Base-by-base conservation (phyloP, 331 rosid genomes). In the Quercus phellos region DNA sequence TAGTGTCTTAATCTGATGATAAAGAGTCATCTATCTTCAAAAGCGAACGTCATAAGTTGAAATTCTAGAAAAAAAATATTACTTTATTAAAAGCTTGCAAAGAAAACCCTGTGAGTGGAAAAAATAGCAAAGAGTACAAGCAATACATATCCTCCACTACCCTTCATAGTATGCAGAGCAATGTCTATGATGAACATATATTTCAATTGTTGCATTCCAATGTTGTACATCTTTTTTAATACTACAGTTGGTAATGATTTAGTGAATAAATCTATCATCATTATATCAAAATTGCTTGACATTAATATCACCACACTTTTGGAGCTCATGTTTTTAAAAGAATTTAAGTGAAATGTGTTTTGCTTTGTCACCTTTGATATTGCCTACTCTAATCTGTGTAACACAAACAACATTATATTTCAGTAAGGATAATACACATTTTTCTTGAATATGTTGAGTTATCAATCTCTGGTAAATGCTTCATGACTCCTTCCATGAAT, bases 11-110 rank as follows among this genome's bases (percentile, higher is more conserved):
- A 38, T 8, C 3, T 8, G 0, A 38, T 38, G 3, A 38, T 38
- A 8, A 38, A 38, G 3, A 8, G 0, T 0, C 2, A 35, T 35
- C 3, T 38, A 38, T 38, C 46, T 2, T 38, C 0, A 38, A 0
- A 0, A 38, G 0, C 2, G 0, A 0, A 38, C 0, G 1, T 0
- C 12, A 38, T 38, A 8, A 38, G 12, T 38, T 38, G 0, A 38
- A 38, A 38, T 1, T 8, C 11, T 38, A 0, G 0, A 38, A 38
- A 38, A 38, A 35, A 51, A 5, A 3, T 24, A 1, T 16, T 51
- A 0, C 0, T 18, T 51, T 11, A 18, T 51, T 51, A 51, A 51
- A 51, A 51, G 6, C 6, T 51, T 51, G 8, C n/a, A 51, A 51
- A 53, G 2, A 18, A 53, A 53, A 16, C 5, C 6, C 2, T 4